Evolutionary conservation across 495 filamentous ascomycete genomes (phyloP), one percentile per base, ranked within the genome.

Genomic region (Baudoinia panamericana): DNA sequence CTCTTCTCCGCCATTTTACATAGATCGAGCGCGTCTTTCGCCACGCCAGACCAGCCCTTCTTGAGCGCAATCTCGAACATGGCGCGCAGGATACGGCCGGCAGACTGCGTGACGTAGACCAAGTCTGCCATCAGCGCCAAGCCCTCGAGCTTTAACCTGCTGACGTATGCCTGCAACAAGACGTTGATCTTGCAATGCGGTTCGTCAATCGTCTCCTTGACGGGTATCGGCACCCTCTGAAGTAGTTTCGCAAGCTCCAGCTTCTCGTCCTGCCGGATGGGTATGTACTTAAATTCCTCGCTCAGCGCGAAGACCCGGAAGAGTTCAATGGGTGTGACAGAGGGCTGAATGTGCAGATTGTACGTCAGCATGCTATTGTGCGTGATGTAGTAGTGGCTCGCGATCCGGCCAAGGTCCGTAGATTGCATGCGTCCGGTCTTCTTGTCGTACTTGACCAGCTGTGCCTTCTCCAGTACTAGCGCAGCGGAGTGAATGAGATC

Each of bases 1-100:
- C 92, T 70, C 68, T 92, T 93, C 66, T 99, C 90, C 2, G 88
- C 88, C 87, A 93, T 96, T 64, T 99, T 99, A 64, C 90, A 99
- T 27, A 99, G 68, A 51, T 95, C 84, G 23, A 99, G 69, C 4
- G 92, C 85, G 43, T 78, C 82, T 64, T 88, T 93, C 7, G 90
- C 82, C 10, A 96, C 92, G 11, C 78, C 83, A 6, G 92, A 72
- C 90, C 88, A 99, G 13, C 87, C 88, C 59, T 94, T 93, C 67
- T 86, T 93, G 36, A 99, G 63, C 20, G 78, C 81, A 30, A 99
- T 95, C 59, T 99, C 90, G 51, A 96, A 99, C 18, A 99, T 80
- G 0, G 92, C 90, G 12, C 90, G 76, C 21, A 96, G 69, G 47
- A 99, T 94, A 67, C 90, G 83, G 11, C 90, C 92, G 37, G 90